These are phyloP conservation scores for Phytopythium boreale DNA, from an alignment of 352 stramenopile genomes.

Conservation along the genomic window DNA sequence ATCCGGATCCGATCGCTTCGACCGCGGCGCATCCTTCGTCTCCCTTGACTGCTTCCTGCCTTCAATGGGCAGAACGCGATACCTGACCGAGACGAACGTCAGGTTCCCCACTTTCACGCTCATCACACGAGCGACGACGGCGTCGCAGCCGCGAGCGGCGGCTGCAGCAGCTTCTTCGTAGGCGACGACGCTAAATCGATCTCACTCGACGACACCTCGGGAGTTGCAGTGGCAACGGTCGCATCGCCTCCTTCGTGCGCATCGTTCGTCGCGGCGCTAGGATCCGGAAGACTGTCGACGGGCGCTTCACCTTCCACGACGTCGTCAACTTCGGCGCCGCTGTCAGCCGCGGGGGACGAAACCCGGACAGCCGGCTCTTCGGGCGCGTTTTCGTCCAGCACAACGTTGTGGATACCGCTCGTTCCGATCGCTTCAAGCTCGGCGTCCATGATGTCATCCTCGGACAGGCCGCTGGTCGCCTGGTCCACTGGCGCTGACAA, in stretches of 20 bases:
- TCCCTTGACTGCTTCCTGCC: background rate
- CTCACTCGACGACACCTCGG: background rate
- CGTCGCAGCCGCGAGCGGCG: constrained; percentile 39
- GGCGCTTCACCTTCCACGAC: background rate
- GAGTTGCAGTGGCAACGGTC: background rate
- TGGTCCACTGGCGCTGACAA: background rate
- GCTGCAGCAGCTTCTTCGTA: constrained; percentile 37
- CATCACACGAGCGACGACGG: constrained; percentile 61
- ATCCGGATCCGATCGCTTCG: constrained; percentile 5
- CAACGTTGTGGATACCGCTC: constrained; percentile 7
- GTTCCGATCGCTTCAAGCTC: constrained; percentile 9
- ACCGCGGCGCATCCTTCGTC: constrained; percentile 5
- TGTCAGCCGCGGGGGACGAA: background rate
- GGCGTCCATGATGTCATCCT: constrained; percentile 2
- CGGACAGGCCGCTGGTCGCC: background rate
- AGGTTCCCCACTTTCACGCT: background rate
- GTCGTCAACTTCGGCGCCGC: background rate
- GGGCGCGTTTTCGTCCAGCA: background rate
- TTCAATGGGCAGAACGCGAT: background rate
- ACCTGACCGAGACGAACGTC: background rate
- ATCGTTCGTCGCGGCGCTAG: background rate
- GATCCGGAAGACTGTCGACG: background rate
- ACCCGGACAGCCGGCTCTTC: background rate
- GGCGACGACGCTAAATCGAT: constrained; percentile 26
- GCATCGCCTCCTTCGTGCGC: background rate